A percentile compares a stretch with the other conserved stretches of the same genome.
Evolutionary conservation across 352 stramenopile genomes (phyloP).

Genomic region (Pythium sp.): DNA sequence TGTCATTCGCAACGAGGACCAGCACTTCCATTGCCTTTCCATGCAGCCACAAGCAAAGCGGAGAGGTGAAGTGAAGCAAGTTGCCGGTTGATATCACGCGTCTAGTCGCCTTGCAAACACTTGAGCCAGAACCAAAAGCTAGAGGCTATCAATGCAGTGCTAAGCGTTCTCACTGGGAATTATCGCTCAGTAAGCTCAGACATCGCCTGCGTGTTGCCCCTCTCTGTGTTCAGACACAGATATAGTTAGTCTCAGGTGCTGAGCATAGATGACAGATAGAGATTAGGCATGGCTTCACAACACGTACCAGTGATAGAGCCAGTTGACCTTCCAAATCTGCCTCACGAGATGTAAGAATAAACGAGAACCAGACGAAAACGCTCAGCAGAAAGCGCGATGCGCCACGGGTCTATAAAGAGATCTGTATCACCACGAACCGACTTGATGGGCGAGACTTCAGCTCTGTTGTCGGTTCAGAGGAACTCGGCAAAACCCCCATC

Average conservation of each 20-base stretch:
- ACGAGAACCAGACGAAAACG: neutral
- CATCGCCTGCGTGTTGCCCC: neutral
- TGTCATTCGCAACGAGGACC: conserved; percentile 27
- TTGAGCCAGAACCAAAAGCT: neutral
- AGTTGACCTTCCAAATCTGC: neutral
- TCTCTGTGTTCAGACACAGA: neutral
- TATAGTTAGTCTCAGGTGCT: conserved; percentile 4
- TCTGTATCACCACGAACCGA: neutral
- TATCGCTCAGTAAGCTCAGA: neutral
- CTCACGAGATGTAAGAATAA: conserved; percentile 2
- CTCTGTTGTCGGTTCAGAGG: neutral
- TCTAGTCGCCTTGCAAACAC: neutral
- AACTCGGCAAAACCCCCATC: neutral
- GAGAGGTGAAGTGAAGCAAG: neutral
- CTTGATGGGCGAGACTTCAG: too few species aligned
- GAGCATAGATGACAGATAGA: neutral
- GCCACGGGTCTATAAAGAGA: neutral
- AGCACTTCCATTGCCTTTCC: conserved; percentile 32
- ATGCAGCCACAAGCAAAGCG: neutral
- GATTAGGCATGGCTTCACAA: neutral
- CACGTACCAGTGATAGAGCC: neutral
- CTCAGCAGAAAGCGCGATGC: neutral
- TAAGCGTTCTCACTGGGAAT: neutral
- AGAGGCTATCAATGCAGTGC: neutral
- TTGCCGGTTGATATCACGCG: neutral